phyloP scores from a whole-genome alignment of 306 rosid species.

The Hylodesmum podocarpum region DNA sequence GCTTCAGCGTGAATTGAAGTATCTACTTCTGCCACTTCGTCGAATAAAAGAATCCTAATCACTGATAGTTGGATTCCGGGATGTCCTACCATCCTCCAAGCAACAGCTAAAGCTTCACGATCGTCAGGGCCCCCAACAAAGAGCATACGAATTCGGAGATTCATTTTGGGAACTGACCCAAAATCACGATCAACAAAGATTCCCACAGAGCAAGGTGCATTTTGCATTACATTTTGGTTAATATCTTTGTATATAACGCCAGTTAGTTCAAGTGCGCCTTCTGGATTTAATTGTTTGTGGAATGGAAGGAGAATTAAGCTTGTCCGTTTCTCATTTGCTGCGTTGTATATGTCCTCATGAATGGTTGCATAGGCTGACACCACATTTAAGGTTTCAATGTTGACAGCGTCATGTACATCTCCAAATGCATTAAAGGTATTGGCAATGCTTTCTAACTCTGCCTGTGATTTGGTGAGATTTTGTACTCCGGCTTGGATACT shows the following conservation, averaged over 20 bases:
- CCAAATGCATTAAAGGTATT: conserved; percentile 19
- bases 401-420: conserved; percentile 17
- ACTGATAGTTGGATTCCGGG: conserved; percentile 41
- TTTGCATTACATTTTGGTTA: conserved; percentile 22
- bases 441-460: conserved; percentile 25
- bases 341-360: conserved; percentile 34
- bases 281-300: conserved; percentile 21
- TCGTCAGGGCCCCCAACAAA: conserved; percentile 58
- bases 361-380: conserved; percentile 39
- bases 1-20: neutral
- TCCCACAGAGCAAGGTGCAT: conserved; percentile 44
- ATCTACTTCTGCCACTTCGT: conserved; percentile 29
- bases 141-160: conserved; percentile 9
- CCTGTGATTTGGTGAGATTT: conserved; percentile 28
- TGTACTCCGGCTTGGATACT: conserved; percentile 1
- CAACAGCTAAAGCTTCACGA: conserved; percentile 57
- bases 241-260: conserved; percentile 2
- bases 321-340: conserved; percentile 29
- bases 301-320: conserved; percentile 38
- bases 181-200: conserved; percentile 35
- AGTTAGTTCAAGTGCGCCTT: conserved; percentile 20
- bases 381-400: conserved; percentile 18
- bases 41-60: conserved; percentile 32
- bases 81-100: conserved; percentile 53
- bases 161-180: neutral